Evolutionary conservation across 331 rosid genomes (phyloP).

Genomic region (Arachis monticola): DNA sequence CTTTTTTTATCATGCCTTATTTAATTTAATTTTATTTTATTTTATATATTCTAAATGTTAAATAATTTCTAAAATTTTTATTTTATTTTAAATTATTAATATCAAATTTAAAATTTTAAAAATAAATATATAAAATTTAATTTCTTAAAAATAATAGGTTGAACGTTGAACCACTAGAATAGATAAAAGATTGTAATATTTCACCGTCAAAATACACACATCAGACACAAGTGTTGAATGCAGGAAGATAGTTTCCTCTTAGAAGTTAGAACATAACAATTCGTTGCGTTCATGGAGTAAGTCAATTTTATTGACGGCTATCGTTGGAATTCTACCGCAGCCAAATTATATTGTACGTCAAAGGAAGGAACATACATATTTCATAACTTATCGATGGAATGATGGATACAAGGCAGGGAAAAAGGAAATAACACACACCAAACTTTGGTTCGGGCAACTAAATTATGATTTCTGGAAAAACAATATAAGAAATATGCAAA

Average conservation of each 20-base stretch:
- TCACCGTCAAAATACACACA: background rate
- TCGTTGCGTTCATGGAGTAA: slow-evolving; percentile 36
- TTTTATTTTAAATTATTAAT: no score
- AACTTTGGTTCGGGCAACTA: slow-evolving; percentile 36
- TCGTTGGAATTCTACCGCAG: slow-evolving; percentile 14
- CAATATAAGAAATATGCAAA: slow-evolving; percentile 16
- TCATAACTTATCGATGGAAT: background rate
- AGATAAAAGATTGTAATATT: no score
- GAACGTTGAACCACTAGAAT: no score
- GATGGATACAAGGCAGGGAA: slow-evolving; percentile 17
- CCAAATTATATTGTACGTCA: slow-evolving; percentile 3
- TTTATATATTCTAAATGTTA: no score
- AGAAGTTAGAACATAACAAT: slow-evolving; percentile 26
- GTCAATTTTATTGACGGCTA: slow-evolving; percentile 4
- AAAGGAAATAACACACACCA: slow-evolving; percentile 36
- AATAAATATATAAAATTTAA: no score
- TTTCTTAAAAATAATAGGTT: no score
- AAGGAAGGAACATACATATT: slow-evolving; percentile 22
- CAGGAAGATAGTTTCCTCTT: slow-evolving; percentile 7
- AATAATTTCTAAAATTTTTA: no score
- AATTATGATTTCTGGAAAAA: slow-evolving; percentile 37
- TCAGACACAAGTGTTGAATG: background rate
- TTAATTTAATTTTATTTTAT: no score
- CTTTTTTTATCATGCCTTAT: no score
- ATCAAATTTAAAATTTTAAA: no score